Evolutionary conservation across 345 rosid species (phyloP), one percentile per base, ranked within the genome.

Genomic region (Turritis glabra): DNA sequence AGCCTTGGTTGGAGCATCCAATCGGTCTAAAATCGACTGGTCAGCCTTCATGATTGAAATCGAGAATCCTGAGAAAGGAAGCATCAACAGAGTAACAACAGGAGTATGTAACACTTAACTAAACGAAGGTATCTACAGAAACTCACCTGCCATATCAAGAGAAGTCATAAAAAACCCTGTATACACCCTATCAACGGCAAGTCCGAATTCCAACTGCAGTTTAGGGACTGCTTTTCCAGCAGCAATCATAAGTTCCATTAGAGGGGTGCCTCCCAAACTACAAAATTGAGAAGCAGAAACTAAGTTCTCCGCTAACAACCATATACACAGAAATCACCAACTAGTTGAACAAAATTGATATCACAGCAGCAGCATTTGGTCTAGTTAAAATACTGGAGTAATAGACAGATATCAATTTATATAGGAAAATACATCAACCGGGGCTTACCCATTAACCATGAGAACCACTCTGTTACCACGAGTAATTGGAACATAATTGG

Each of bases 91-190:
- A 30, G 22, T 27, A 38, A 47, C 38, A 38, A 38, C 43, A 48
- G 51, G 56, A 54, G 64, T 46, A 78, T 54, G 64, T 47, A 26
- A 56, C 22, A 67, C 44, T 52, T 15, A 40, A 47, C 60, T 25
- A 74, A 48, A 66, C 14, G 22, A 40, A 35, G 27, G 32, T 46
- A 23, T 27, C 58, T 29, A 58, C 67, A 29, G 72, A 63, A 77
- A 61, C 82, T 76, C 84, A 95, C 99, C 99, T 79, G 97, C 91
- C 99, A 95, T 95, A 72, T 95, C 97, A 74, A 92, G 97, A 57
- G 99, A 95, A 71, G 99, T 90, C 97, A 92, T 90, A 80, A 95
- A 91, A 78, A 93, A 84, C 63, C 99, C 97, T 18, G 99, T 87
- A 57, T 95, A 95, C 64, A 95, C 99, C 85, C 99, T 91, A 79